Evolutionary conservation across 768 basidiomycete genomes (phyloP).

Genomic region (Tephrocybe sp.): DNA sequence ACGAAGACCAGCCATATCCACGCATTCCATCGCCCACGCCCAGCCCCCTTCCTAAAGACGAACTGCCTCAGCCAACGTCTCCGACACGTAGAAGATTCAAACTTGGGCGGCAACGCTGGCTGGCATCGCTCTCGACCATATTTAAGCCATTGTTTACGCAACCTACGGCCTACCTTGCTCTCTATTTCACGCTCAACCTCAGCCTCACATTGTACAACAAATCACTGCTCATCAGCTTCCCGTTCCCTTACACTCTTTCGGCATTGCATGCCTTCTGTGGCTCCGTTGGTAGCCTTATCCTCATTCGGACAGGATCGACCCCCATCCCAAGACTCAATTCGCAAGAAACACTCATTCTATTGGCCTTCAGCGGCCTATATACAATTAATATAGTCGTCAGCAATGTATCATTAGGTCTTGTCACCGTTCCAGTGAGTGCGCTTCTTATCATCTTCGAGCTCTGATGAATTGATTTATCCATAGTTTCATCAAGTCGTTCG

Average conservation of each 20-base stretch:
- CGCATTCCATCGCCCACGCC: neutral
- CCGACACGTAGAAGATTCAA: slow-evolving; percentile 8
- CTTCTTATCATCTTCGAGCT: neutral
- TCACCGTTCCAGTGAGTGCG: slow-evolving; percentile 80
- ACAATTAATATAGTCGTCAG: slow-evolving; percentile 94
- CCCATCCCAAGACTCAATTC: slow-evolving; percentile 34
- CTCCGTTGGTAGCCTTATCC: slow-evolving; percentile 70
- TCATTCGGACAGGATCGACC: slow-evolving; percentile 38
- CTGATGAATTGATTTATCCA: neutral
- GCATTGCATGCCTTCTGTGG: slow-evolving; percentile 89
- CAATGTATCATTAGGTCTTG: slow-evolving; percentile 84
- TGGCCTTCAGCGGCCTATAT: slow-evolving; percentile 86
- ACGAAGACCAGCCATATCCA: slow-evolving; percentile 3
- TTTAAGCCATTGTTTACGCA: slow-evolving; percentile 9
- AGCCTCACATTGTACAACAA: slow-evolving; percentile 95
- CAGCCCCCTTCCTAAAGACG: slow-evolving; percentile 3
- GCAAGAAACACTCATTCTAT: slow-evolving; percentile 60
- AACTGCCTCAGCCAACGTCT: slow-evolving; percentile 17
- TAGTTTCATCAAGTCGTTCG: slow-evolving; percentile 98
- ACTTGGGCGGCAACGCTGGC: neutral
- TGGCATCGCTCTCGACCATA: slow-evolving; percentile 2
- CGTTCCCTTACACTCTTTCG: slow-evolving; percentile 94
- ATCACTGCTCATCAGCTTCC: slow-evolving; percentile 84
- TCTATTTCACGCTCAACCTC: slow-evolving; percentile 92
- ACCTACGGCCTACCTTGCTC: slow-evolving; percentile 36